Conservation (phyloP, 164 flowering plant genomes). For the Euptelea pleiosperma region DNA sequence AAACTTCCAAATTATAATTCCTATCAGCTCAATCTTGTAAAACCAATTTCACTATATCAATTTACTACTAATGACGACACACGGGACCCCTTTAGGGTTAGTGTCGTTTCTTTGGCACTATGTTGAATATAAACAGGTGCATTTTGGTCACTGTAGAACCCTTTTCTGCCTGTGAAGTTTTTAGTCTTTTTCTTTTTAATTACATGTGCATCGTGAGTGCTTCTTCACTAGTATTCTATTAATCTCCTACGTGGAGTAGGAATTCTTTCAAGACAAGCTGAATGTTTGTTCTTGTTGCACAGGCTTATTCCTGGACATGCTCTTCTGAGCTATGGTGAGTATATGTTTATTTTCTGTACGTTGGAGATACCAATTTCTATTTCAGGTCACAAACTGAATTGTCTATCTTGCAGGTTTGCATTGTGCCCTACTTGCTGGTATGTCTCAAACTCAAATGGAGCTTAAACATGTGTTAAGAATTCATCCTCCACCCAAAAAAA, state of each 20-base stretch:
- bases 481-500: background rate
- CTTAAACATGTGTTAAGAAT: background rate
- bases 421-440: conserved; percentile 91
- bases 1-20: no score
- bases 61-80: no score
- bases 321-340: conserved; percentile 78
- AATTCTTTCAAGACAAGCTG: background rate
- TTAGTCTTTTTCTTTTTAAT: no score
- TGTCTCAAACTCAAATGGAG: conserved; percentile 8
- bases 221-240: background rate
- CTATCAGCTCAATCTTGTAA: no score
- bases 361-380: background rate
- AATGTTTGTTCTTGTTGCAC: conserved; percentile 17
- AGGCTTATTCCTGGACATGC: conserved; percentile 89
- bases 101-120: no score
- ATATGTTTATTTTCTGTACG: background rate
- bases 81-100: no score
- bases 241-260: conserved; percentile 1
- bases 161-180: no score
- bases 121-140: no score
- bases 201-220: no score
- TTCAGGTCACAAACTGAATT: background rate
- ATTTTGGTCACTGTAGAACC: no score
- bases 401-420: conserved; percentile 66
- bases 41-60: no score